These are phyloP conservation scores for Cochlearia excelsa DNA, from an alignment of 345 rosid species.

Conservation along the genomic window DNA sequence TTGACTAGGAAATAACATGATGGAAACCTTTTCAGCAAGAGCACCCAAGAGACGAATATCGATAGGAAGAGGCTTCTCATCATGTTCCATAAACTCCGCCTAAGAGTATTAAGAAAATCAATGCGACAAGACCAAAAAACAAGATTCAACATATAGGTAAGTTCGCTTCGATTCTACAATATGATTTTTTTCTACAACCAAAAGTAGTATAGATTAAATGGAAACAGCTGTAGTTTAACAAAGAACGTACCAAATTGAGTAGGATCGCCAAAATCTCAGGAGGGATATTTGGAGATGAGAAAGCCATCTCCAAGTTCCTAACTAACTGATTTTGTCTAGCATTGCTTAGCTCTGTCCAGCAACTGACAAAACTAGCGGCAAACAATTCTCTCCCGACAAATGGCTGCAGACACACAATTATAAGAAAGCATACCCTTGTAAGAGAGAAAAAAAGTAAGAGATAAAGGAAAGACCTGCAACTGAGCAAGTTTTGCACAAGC, in stretches of 20 bases:
- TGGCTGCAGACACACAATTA: slow-evolving; percentile 61
- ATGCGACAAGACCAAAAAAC: slow-evolving; percentile 24
- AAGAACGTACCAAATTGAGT: slow-evolving; percentile 66
- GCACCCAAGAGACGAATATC: slow-evolving; percentile 99
- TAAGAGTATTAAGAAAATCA: slow-evolving; percentile 34
- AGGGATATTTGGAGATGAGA: slow-evolving; percentile 95
- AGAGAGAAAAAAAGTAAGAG: slow-evolving; percentile 13
- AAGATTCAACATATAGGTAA: not conserved
- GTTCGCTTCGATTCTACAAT: too few species aligned
- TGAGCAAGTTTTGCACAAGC: slow-evolving; percentile 98
- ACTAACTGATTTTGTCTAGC: slow-evolving; percentile 88
- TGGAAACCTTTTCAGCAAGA: slow-evolving; percentile 91
- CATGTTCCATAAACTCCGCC: slow-evolving; percentile 99
- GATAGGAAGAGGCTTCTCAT: slow-evolving; percentile 96
- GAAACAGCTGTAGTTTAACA: too few species aligned
- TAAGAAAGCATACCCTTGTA: slow-evolving; percentile 27
- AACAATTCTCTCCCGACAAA: slow-evolving; percentile 94
- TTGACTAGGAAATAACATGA: slow-evolving; percentile 21
- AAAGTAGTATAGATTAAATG: too few species aligned
- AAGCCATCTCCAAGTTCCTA: slow-evolving; percentile 95
- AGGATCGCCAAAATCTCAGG: slow-evolving; percentile 98
- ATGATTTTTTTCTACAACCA: too few species aligned
- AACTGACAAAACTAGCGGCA: slow-evolving; percentile 99
- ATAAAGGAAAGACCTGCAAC: slow-evolving; percentile 56
- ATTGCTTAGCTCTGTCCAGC: slow-evolving; percentile 90